phyloP scores from a whole-genome alignment of 805 yeast genomes.

The Scheffersomyces coipomensis region DNA sequence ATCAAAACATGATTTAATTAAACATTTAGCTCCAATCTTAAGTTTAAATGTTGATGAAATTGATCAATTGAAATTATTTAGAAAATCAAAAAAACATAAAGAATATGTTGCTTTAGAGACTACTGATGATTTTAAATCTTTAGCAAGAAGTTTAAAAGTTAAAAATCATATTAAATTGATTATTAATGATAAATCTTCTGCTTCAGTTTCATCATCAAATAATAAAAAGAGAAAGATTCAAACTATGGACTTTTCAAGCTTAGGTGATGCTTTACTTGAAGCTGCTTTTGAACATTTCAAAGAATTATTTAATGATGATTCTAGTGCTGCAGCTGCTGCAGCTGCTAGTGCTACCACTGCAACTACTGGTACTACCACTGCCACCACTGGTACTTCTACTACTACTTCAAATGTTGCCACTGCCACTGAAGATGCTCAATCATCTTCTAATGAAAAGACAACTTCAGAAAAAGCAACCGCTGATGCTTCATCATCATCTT shows the following conservation, averaged over 20 bases:
- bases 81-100: constrained; percentile 49
- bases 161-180: constrained; percentile 42
- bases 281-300: constrained; percentile 28
- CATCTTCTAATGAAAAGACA: too few species aligned
- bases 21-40: constrained; percentile 3
- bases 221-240: constrained; percentile 6
- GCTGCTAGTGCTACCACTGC: background rate
- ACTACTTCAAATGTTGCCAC: background rate
- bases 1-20: constrained; percentile 6
- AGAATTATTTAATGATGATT: constrained; percentile 15
- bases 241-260: constrained; percentile 17
- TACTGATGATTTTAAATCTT: constrained; percentile 38
- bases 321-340: constrained; percentile 1
- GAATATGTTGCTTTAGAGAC: constrained; percentile 38
- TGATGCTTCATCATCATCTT: background rate
- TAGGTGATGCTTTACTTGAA: constrained; percentile 25
- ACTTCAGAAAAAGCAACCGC: background rate
- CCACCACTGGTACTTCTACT: background rate
- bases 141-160: constrained; percentile 47
- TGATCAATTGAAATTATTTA: constrained; percentile 11
- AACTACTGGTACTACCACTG: constrained; percentile 1
- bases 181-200: constrained; percentile 16
- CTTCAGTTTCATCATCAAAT: background rate
- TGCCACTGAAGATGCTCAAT: background rate
- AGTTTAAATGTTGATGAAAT: constrained; percentile 3